Percentiles rank a stretch among this genome's conserved stretches.
Evolutionary conservation across 2,329 filamentous ascomycete species (phyloP).

Genomic region (Diaporthe vexans): DNA sequence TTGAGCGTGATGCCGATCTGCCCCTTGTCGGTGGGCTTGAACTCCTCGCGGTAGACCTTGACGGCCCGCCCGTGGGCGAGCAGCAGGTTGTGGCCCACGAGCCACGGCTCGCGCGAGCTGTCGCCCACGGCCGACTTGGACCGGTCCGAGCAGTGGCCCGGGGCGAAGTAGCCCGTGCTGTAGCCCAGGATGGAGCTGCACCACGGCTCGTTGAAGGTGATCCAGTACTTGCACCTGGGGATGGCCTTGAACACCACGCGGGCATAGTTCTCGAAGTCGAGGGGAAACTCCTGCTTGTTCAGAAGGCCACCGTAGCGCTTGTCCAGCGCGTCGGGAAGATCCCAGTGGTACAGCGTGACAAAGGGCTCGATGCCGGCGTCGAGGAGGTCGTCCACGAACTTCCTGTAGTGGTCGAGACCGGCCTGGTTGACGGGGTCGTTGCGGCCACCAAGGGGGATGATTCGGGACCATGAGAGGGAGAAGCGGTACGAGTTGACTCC

Average conservation of each 20-base stretch:
- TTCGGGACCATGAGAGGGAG: constrained; percentile 86
- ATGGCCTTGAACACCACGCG: constrained; percentile 81
- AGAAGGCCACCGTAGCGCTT: constrained; percentile 86
- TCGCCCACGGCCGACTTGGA: constrained; percentile 79
- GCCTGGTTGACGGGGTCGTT: constrained; percentile 85
- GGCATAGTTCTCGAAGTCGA: constrained; percentile 85
- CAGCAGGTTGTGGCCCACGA: constrained; percentile 84
- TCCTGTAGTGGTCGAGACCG: constrained; percentile 83
- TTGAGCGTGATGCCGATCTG: constrained; percentile 92
- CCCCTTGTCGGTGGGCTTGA: constrained; percentile 79
- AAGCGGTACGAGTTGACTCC: constrained; percentile 85
- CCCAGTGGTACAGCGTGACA: constrained; percentile 91
- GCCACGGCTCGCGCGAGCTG: constrained; percentile 84
- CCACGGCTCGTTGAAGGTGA: constrained; percentile 93
- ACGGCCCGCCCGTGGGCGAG: constrained; percentile 85
- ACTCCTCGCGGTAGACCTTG: constrained; percentile 86
- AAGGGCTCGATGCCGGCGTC: constrained; percentile 84
- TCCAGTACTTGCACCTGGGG: constrained; percentile 87
- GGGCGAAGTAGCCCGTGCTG: constrained; percentile 82
- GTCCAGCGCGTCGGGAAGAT: constrained; percentile 83
- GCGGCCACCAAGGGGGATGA: constrained; percentile 88
- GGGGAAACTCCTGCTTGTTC: constrained; percentile 85
- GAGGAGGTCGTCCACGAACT: constrained; percentile 83
- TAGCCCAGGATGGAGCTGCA: constrained; percentile 87
- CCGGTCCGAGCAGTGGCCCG: constrained; percentile 84